Conservation (phyloP, 2,329 filamentous ascomycete species). For the Diaporthe vaccinii region DNA sequence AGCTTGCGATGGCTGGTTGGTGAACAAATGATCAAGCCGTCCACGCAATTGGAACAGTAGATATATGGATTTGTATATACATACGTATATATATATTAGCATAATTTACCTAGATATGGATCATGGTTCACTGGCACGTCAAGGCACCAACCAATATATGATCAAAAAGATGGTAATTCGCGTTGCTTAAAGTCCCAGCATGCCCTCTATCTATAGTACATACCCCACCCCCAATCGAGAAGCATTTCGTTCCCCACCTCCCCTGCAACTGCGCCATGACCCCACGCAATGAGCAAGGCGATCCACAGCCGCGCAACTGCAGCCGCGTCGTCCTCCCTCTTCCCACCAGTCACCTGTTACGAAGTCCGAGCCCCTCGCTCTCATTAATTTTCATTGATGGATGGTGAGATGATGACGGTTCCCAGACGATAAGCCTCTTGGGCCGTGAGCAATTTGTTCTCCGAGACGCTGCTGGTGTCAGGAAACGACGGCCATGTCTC, state of each 20-base stretch:
- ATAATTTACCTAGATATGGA: neutral
- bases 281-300: neutral
- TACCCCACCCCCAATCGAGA: neutral
- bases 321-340: slow-evolving; percentile 17
- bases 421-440: neutral
- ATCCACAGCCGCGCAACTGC: slow-evolving; percentile 33
- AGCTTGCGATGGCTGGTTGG: neutral
- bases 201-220: neutral
- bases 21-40: neutral
- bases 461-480: slow-evolving; percentile 4
- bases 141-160: neutral
- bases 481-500: neutral
- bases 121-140: neutral
- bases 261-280: neutral
- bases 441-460: neutral
- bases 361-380: neutral
- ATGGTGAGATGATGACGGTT: slow-evolving; percentile 10
- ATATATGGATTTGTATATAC: neutral
- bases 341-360: neutral
- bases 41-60: too few species aligned
- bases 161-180: neutral
- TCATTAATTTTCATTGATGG: neutral
- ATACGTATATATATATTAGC: neutral
- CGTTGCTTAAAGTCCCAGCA: neutral
- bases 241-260: neutral